phyloP scores from a whole-genome alignment of 495 filamentous ascomycete species.

The Emericellopsis terricola region DNA sequence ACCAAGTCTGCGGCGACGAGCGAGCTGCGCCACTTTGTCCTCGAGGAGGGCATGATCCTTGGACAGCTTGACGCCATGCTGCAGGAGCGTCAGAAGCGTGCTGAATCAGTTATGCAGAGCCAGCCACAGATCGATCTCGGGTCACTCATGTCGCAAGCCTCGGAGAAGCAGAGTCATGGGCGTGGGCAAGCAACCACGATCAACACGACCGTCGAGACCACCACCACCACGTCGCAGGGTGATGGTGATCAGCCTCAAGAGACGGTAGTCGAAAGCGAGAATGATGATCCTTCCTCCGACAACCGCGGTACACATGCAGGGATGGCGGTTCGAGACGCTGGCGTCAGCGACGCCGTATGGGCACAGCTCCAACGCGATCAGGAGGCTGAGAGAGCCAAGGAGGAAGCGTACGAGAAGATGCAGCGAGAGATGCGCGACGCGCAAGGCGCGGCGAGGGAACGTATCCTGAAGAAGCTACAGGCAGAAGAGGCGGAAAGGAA shows the following conservation, averaged over 20 bases:
- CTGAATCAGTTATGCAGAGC: background rate
- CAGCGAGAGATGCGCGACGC: conserved; percentile 7
- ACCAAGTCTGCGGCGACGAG: conserved; percentile 10
- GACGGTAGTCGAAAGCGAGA: background rate
- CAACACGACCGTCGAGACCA: background rate
- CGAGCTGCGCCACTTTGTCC: conserved; percentile 6
- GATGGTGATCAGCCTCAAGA: conserved; percentile 2
- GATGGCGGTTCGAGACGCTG: conserved; percentile 24
- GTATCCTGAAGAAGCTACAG: conserved; percentile 9
- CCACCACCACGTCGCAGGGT: background rate
- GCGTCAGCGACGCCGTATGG: conserved; percentile 46
- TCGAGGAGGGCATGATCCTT: conserved; percentile 18
- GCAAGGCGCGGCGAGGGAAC: conserved; percentile 8
- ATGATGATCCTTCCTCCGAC: background rate
- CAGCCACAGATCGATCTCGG: background rate
- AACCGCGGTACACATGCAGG: background rate
- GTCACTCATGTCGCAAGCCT: conserved; percentile 3
- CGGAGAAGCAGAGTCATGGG: conserved; percentile 2
- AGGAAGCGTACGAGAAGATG: conserved; percentile 11
- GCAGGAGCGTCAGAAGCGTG: conserved; percentile 19
- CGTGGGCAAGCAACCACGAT: background rate
- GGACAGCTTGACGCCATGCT: conserved; percentile 25
- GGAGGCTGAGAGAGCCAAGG: conserved; percentile 12
- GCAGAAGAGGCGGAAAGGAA: conserved; percentile 13
- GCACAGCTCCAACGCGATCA: conserved; percentile 34